phyloP scores from a whole-genome alignment of 2,329 filamentous ascomycete species.

The Exserohilum turcica region DNA sequence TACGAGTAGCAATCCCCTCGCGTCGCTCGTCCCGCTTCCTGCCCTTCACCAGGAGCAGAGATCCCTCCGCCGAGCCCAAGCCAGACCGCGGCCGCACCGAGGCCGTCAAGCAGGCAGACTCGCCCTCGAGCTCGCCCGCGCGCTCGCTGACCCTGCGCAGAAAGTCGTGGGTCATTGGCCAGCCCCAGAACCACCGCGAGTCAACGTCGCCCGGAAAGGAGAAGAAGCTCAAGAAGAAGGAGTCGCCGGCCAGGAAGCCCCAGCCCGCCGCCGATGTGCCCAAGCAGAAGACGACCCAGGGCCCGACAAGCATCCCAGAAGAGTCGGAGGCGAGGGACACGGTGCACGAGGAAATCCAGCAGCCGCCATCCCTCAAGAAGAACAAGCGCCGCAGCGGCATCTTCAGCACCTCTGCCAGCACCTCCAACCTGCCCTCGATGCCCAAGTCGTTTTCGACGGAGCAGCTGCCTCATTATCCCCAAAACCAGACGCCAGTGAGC shows the following conservation, averaged over 20 bases:
- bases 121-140: conserved; percentile 33
- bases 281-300: conserved; percentile 35
- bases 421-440: conserved; percentile 48
- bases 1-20: conserved; percentile 37
- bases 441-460: conserved; percentile 58
- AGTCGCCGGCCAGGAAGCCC: conserved; percentile 24
- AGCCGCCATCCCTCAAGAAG: conserved; percentile 42
- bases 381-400: conserved; percentile 44
- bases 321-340: conserved; percentile 30
- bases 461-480: conserved; percentile 46
- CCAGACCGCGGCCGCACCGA: conserved; percentile 36
- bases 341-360: conserved; percentile 29
- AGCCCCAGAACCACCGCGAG: conserved; percentile 16
- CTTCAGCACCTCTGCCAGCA: conserved; percentile 33
- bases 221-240: conserved; percentile 25
- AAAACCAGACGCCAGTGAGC: conserved; percentile 41
- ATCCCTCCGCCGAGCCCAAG: conserved; percentile 39
- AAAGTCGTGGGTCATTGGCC: conserved; percentile 43
- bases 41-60: conserved; percentile 43
- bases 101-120: conserved; percentile 31
- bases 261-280: conserved; percentile 21
- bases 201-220: conserved; percentile 23
- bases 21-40: conserved; percentile 46
- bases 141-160: conserved; percentile 43
- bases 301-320: conserved; percentile 39